These are phyloP conservation scores for Filobasidium floriforme DNA, from an alignment of 768 basidiomycete genomes.

Conservation along the genomic window DNA sequence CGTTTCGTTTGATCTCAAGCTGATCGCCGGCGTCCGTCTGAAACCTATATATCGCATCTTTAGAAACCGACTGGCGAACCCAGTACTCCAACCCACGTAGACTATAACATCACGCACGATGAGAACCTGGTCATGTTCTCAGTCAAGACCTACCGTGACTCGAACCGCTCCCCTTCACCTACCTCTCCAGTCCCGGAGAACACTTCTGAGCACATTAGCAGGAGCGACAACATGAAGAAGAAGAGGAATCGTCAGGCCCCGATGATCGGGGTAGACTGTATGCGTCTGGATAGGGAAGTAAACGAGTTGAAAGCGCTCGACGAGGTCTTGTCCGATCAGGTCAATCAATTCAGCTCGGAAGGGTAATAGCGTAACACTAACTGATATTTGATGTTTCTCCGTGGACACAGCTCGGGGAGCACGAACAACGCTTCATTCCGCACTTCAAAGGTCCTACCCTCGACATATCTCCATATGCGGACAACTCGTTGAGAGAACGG, in stretches of 20 bases:
- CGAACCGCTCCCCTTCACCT: no score
- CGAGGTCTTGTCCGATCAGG: constrained; percentile 19
- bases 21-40: neutral
- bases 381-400: no score
- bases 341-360: no score
- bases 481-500: neutral
- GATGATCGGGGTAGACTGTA: constrained; percentile 11
- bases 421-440: no score
- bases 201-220: no score
- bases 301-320: constrained; percentile 11
- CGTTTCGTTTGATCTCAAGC: no score
- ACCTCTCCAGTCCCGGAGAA: no score
- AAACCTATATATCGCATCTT: neutral
- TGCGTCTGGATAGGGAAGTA: neutral
- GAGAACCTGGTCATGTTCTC: constrained; percentile 7
- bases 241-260: neutral
- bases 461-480: no score
- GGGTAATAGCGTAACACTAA: no score
- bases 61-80: neutral
- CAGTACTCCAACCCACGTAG: neutral
- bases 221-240: neutral
- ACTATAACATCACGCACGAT: constrained; percentile 16
- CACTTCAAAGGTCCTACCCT: no score
- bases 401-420: no score
- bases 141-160: neutral